Evolutionary conservation across 331 rosid species (phyloP).

Genomic region (Quercus lobata): DNA sequence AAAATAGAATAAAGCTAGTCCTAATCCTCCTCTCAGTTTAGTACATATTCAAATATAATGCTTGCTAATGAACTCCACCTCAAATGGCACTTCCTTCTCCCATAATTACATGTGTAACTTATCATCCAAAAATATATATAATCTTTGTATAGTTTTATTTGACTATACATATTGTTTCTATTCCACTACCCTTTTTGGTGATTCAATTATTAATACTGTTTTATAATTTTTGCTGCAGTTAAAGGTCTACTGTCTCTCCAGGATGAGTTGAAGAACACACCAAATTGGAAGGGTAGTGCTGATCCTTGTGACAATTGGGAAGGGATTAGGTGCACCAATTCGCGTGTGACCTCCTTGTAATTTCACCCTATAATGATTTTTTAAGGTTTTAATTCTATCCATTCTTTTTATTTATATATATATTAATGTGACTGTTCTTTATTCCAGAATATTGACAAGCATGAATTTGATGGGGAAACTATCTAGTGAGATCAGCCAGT

Average conservation of each 20-base stretch:
- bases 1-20: too few relatives aligned
- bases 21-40: neutral
- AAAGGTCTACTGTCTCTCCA: conserved; percentile 28
- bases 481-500: conserved; percentile 41
- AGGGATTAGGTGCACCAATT: conserved; percentile 41
- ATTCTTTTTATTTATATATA: neutral
- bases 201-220: too few relatives aligned
- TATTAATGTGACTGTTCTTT: neutral
- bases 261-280: conserved; percentile 28
- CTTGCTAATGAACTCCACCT: too few relatives aligned
- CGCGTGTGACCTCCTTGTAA: conserved; percentile 48
- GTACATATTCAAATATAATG: too few relatives aligned
- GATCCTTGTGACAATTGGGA: conserved; percentile 68
- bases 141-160: neutral
- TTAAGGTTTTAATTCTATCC: conserved; percentile 11
- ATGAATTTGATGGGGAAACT: conserved; percentile 40
- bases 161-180: too few relatives aligned
- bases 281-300: conserved; percentile 35
- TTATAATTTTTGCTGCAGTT: conserved; percentile 23
- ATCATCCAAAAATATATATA: too few relatives aligned
- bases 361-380: conserved; percentile 4
- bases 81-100: too few relatives aligned
- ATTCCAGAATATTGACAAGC: conserved; percentile 39
- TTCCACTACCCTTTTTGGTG: too few relatives aligned
- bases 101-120: too few relatives aligned